These are phyloP conservation scores for Sanguinoderma infundibulare DNA, from an alignment of 1,284 basidiomycete genomes.

Conservation along the genomic window DNA sequence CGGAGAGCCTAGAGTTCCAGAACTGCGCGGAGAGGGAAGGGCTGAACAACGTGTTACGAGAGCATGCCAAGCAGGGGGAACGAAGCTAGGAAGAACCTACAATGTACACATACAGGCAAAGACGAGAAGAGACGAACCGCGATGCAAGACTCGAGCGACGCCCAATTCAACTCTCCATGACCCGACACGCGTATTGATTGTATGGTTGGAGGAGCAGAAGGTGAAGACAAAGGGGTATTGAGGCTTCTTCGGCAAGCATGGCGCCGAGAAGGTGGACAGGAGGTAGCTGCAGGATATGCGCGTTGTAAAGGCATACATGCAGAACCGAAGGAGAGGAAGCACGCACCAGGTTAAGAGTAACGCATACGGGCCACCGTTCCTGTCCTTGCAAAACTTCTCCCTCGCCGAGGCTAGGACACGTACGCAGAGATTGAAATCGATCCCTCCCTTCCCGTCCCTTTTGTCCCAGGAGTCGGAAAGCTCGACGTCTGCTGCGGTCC, in stretches of 20 bases:
- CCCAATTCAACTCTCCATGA: slow-evolving; percentile 51
- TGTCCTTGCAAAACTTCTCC: slow-evolving; percentile 65
- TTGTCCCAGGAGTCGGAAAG: slow-evolving; percentile 84
- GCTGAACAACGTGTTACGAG: slow-evolving; percentile 47
- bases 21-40: slow-evolving; percentile 55
- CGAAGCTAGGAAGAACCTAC: neutral
- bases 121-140: slow-evolving; percentile 44
- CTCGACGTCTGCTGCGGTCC: slow-evolving; percentile 74
- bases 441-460: too few species aligned
- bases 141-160: slow-evolving; percentile 53
- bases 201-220: slow-evolving; percentile 42
- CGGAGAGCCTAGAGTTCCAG: slow-evolving; percentile 65
- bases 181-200: slow-evolving; percentile 70
- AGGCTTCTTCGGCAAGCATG: slow-evolving; percentile 64
- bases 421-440: too few species aligned
- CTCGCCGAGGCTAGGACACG: too few species aligned
- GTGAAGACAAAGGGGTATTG: slow-evolving; percentile 57
- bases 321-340: neutral
- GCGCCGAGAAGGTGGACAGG: slow-evolving; percentile 72
- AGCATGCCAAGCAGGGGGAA: slow-evolving; percentile 10
- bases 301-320: neutral
- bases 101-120: neutral
- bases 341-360: slow-evolving; percentile 75
- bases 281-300: slow-evolving; percentile 51
- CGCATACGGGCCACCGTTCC: slow-evolving; percentile 71